A percentile compares a stretch with the other conserved stretches of the same genome.
Evolutionary conservation across 768 basidiomycete genomes (phyloP).

Genomic region (Termitomyces sp.): DNA sequence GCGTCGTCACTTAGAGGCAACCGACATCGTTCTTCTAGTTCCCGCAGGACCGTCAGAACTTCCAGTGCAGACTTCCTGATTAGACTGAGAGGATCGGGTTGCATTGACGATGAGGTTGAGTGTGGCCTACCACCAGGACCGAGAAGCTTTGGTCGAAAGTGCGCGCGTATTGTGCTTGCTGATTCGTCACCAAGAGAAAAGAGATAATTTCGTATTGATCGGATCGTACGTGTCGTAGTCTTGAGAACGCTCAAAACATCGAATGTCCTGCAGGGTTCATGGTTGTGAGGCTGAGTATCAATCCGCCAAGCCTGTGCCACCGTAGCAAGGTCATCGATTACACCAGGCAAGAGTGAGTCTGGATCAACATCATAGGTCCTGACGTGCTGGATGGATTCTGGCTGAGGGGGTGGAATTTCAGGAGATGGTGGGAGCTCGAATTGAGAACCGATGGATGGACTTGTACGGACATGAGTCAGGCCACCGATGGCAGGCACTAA

Average conservation of each 20-base stretch:
- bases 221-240: constrained; percentile 75
- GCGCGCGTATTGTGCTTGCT: constrained; percentile 47
- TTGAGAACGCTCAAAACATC: constrained; percentile 74
- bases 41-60: constrained; percentile 74
- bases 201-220: constrained; percentile 81
- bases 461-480: constrained; percentile 39
- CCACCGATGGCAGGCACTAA: constrained; percentile 79
- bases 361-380: constrained; percentile 74
- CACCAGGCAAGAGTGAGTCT: constrained; percentile 71
- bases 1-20: constrained; percentile 76
- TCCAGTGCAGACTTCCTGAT: constrained; percentile 81
- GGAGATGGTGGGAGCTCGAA: constrained; percentile 75
- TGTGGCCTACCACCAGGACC: constrained; percentile 33
- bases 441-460: constrained; percentile 40
- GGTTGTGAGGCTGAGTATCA: constrained; percentile 22
- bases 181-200: constrained; percentile 79
- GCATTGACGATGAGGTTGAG: constrained; percentile 26
- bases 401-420: constrained; percentile 41
- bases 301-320: constrained; percentile 67
- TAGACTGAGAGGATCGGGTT: constrained; percentile 58
- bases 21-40: constrained; percentile 76
- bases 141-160: constrained; percentile 55
- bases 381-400: constrained; percentile 51
- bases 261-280: constrained; percentile 21
- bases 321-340: constrained; percentile 68